Evolutionary conservation across 2,329 filamentous ascomycete genomes (phyloP).

Genomic region (Alternaria triticina): DNA sequence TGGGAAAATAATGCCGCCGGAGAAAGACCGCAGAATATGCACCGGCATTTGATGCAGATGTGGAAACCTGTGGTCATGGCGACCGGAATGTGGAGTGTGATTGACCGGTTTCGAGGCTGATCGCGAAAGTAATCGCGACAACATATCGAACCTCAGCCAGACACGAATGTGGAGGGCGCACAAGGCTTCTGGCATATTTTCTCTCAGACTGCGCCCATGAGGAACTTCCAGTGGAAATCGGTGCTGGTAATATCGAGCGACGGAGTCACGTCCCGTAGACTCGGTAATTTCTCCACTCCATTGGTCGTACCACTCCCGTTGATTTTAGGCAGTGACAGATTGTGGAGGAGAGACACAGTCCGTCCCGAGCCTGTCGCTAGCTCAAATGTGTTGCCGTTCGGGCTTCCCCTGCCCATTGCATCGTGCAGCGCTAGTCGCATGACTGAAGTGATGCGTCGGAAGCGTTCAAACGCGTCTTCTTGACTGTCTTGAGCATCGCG

Average conservation of each 20-base stretch:
- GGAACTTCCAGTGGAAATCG: conserved; percentile 44
- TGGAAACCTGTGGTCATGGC: neutral
- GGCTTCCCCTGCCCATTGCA: conserved; percentile 31
- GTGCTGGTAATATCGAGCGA: conserved; percentile 38
- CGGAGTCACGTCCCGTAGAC: conserved; percentile 37
- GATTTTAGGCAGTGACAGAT: conserved; percentile 36
- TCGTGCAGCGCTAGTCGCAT: conserved; percentile 38
- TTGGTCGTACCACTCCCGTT: conserved; percentile 31
- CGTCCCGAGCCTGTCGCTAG: conserved; percentile 43
- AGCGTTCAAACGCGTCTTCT: conserved; percentile 44
- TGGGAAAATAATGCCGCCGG: neutral
- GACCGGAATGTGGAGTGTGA: neutral
- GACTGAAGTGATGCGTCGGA: conserved; percentile 41
- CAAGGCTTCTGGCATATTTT: neutral
- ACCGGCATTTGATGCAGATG: neutral
- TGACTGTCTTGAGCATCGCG: conserved; percentile 28
- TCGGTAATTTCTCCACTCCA: conserved; percentile 33
- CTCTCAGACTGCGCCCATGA: conserved; percentile 40
- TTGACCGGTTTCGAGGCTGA: neutral
- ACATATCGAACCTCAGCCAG: neutral
- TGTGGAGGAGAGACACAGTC: conserved; percentile 42
- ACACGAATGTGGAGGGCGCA: neutral
- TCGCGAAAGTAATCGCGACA: neutral
- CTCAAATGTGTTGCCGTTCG: conserved; percentile 43
- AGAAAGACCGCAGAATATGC: neutral